These are phyloP conservation scores for Avicennia marina DNA, from an alignment of 257 asterid genomes.

Conservation along the genomic window DNA sequence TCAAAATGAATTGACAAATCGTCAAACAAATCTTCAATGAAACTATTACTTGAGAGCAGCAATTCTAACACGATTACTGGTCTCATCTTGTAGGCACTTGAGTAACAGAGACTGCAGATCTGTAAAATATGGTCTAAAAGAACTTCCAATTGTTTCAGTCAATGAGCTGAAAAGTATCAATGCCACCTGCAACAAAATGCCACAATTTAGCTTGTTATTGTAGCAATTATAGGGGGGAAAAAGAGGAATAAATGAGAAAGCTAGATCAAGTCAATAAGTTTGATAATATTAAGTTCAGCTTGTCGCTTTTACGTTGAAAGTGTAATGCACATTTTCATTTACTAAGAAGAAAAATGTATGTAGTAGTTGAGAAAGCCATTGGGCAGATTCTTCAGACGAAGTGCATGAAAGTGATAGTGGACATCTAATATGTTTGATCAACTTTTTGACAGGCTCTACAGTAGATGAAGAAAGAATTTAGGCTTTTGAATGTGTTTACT, in stretches of 20 bases:
- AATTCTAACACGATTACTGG: conserved; percentile 88
- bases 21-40: conserved; percentile 17
- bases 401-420: no score
- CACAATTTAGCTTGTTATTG: conserved; percentile 14
- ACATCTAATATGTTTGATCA: no score
- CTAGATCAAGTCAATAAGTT: background rate
- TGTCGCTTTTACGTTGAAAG: no score
- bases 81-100: conserved; percentile 95
- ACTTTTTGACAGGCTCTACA: no score
- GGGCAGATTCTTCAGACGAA: no score
- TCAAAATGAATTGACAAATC: conserved; percentile 1
- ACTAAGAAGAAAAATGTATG: no score
- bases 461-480: no score
- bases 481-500: no score
- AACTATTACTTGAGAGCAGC: conserved; percentile 92
- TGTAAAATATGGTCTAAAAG: conserved; percentile 82
- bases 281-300: background rate
- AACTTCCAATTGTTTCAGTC: conserved; percentile 95
- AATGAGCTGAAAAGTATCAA: conserved; percentile 97
- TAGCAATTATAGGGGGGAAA: conserved; percentile 1
- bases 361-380: no score
- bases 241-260: background rate
- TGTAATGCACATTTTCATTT: no score
- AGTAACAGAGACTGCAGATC: conserved; percentile 81
- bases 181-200: conserved; percentile 66